Base-by-base conservation (phyloP, 306 rosid genomes). In the Begonia masoniana region DNA sequence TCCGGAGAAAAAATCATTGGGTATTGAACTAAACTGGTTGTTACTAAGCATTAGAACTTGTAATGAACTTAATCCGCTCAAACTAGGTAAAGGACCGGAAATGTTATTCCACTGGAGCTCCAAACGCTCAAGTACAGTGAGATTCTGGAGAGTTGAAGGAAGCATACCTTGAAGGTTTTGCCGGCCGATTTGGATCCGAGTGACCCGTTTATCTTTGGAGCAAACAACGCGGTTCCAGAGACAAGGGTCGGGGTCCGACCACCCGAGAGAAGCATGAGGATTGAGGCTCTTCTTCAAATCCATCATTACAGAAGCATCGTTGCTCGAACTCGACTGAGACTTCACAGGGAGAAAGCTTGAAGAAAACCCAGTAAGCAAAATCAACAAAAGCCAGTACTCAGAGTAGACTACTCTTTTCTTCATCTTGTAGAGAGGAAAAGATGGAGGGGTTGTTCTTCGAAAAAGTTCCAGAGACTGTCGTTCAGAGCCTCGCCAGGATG, bases 81-180 rank as follows among this genome's bases (percentile, higher is more conserved):
- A 66, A 13, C 63, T 67, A 4, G 97, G 95, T 19, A 88, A 50
- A 13, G 93, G 84, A 31, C 97, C 95, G 1, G 93, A 68, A 53
- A 88, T 68, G 47, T 79, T 78, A 65, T 88, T 88, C 75, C 70
- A 79, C 10, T 84, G 95, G n/a, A 88, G 78, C 81, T 84, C 95
- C 36, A 88, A 57, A 4, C 78, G 71, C 64, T 84, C 62, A 1
- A 88, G 60, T 16, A 60, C 56, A 11, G 95, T 71, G 13, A 88
- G 75, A 16, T 63, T 74, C 10, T 52, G 71, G 16, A 88, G 81
- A 11, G 39, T 69, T 0, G 42, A 14, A 7, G 95, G 95, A 2
- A 89, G 85, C 1, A 75, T 51, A 12, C 97, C 97, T 31, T 69
- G 58, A 58, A 89, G 85, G 8, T 72, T 66, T 4, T 31, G 36